Percentiles rank a stretch among this genome's conserved stretches.
Evolutionary conservation across 495 filamentous ascomycete genomes (phyloP).

Genomic region (Trichoderma asperelloides): DNA sequence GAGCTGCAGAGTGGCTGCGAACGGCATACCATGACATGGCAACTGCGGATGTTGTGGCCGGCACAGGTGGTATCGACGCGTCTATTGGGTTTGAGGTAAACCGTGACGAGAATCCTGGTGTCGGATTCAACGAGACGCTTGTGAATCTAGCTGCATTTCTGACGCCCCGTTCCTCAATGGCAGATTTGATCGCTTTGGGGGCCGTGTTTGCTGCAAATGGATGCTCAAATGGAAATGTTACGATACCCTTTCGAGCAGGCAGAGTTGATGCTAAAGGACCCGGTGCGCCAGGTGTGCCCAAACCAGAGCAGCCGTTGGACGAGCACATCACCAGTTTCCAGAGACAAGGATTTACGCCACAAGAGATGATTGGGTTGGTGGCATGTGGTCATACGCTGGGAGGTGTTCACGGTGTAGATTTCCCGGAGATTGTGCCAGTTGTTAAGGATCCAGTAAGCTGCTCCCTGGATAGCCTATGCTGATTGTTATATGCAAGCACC

Average conservation of each 20-base stretch:
- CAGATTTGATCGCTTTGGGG: conserved; percentile 14
- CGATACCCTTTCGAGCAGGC: conserved; percentile 30
- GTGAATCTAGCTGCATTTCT: conserved; percentile 14
- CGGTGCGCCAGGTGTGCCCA: conserved; percentile 33
- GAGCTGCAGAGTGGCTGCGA: conserved; percentile 34
- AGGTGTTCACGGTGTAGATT: conserved; percentile 19
- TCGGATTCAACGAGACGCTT: conserved; percentile 32
- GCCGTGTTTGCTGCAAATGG: conserved; percentile 3
- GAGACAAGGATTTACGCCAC: conserved; percentile 18
- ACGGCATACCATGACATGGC: conserved; percentile 34
- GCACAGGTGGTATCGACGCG: conserved; percentile 26
- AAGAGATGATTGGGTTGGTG: conserved; percentile 32
- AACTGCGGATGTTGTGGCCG: conserved; percentile 19
- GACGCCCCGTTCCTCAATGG: conserved; percentile 10
- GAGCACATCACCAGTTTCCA: conserved; percentile 15
- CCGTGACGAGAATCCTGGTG: conserved; percentile 26
- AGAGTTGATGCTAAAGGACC: conserved; percentile 35
- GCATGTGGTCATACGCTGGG: conserved; percentile 21
- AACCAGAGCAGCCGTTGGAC: conserved; percentile 18
- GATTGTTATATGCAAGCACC: not conserved
- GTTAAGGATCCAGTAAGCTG: not conserved
- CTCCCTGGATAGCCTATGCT: not conserved
- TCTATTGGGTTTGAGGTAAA: conserved; percentile 25
- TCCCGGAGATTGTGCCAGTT: conserved; percentile 17
- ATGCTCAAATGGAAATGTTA: conserved; percentile 27